Evolutionary conservation across 1,139 yeast species (phyloP).

Genomic region (Meyerozyma smithsonii): DNA sequence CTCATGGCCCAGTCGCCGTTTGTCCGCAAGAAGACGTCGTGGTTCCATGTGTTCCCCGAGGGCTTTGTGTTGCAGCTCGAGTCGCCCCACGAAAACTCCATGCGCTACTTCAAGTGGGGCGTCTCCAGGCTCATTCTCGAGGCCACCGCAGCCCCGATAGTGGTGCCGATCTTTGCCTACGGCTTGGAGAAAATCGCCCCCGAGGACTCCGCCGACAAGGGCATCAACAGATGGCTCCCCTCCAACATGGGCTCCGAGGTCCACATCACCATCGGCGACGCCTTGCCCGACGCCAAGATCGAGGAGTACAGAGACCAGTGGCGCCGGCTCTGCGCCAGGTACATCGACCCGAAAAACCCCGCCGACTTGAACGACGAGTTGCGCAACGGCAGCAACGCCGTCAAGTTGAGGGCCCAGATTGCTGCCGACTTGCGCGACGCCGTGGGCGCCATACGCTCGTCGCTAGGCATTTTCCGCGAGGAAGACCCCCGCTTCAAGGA

Average conservation of each 20-base stretch:
- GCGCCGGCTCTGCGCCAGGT: slow-evolving; percentile 55
- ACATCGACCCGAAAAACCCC: slow-evolving; percentile 46
- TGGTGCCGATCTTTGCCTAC: slow-evolving; percentile 81
- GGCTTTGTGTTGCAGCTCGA: slow-evolving; percentile 86
- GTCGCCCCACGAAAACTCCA: slow-evolving; percentile 74
- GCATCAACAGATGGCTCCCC: slow-evolving; percentile 57
- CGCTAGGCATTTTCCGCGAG: slow-evolving; percentile 45
- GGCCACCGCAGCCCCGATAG: slow-evolving; percentile 75
- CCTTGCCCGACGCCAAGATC: slow-evolving; percentile 59
- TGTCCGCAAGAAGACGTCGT: slow-evolving; percentile 59
- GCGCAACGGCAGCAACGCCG: slow-evolving; percentile 59
- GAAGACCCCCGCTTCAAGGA: slow-evolving; percentile 54
- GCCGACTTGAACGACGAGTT: slow-evolving; percentile 58
- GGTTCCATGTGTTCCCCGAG: slow-evolving; percentile 97
- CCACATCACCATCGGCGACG: slow-evolving; percentile 67
- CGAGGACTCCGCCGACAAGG: slow-evolving; percentile 57
- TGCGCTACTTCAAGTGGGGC: slow-evolving; percentile 97
- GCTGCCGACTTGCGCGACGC: slow-evolving; percentile 66
- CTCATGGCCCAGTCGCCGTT: slow-evolving; percentile 44
- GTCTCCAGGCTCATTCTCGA: slow-evolving; percentile 79
- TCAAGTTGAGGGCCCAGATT: slow-evolving; percentile 58
- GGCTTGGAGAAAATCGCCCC: slow-evolving; percentile 90
- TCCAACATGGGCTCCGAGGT: slow-evolving; percentile 64
- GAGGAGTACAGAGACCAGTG: slow-evolving; percentile 61
- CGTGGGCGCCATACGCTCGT: slow-evolving; percentile 55